phyloP scores from a whole-genome alignment of 805 yeast genomes.

The Hyphopichia homilentoma region DNA sequence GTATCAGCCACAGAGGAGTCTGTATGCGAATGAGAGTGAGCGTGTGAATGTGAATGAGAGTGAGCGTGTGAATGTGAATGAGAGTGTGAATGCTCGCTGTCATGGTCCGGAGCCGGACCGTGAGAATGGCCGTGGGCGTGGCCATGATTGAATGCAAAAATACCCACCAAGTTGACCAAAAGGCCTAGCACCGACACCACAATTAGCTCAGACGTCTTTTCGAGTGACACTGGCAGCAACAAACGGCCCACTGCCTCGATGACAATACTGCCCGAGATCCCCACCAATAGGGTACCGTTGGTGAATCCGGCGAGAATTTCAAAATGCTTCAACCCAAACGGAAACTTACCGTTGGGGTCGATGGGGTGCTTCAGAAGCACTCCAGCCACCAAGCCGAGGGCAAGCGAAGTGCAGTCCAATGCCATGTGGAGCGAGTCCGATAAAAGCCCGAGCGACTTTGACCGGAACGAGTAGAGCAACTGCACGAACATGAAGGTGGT shows the following conservation, averaged over 20 bases:
- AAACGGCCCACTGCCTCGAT: constrained; percentile 85
- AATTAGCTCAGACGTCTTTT: constrained; percentile 77
- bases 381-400: constrained; percentile 87
- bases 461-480: constrained; percentile 83
- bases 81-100: constrained; percentile 45
- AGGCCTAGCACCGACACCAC: constrained; percentile 84
- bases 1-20: constrained; percentile 6
- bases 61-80: constrained; percentile 35
- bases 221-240: constrained; percentile 69
- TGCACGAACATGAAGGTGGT: constrained; percentile 94
- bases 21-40: constrained; percentile 18
- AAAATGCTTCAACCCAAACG: constrained; percentile 80
- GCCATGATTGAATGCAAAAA: constrained; percentile 91
- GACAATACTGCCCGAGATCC: constrained; percentile 83
- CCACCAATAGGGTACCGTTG: constrained; percentile 83
- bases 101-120: too few relatives aligned
- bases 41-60: constrained; percentile 19
- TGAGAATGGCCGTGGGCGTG: constrained; percentile 39
- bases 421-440: constrained; percentile 97
- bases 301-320: constrained; percentile 95
- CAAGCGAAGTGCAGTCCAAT: constrained; percentile 85
- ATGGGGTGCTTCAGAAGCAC: constrained; percentile 40
- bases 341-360: constrained; percentile 62
- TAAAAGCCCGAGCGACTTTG: constrained; percentile 85
- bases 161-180: constrained; percentile 85